Base-by-base conservation (phyloP, 495 filamentous ascomycete genomes). In the Friedmanniomyces endolithicus region DNA sequence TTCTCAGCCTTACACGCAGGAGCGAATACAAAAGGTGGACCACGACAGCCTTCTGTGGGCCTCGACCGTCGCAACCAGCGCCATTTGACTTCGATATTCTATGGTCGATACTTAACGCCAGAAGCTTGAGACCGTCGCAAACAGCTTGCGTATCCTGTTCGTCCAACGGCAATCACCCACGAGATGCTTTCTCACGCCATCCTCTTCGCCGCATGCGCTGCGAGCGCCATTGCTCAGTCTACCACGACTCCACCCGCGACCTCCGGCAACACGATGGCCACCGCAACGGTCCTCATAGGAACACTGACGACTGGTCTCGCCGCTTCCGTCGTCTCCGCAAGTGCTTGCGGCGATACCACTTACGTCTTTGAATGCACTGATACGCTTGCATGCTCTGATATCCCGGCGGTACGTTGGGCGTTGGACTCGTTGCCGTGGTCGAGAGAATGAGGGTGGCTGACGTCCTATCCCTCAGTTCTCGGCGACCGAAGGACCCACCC, bases 321-420 rank as follows among this genome's bases (percentile, higher is more conserved):
- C 19, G 54, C 27, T 22, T 50, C 45, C 12, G 35, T 56, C 16
- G 25, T 56, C 11, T 2, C 27, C 22, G 54, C 47, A 23, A 24
- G 27, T 20, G 48, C 48, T n/a, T 50, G 33, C 33, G 39, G 25
- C 16, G 34, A n/a, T 3, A 56, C 54, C 27, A 50, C 47, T 1
- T 50, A 50, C 22, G 46, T 17, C 2, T 22, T 56, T 8, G 4
- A 9, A 17, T 56, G 54, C 35, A 56, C 54, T n/a, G 46, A 56
- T 12, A 6, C 43, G 3, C 19, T n/a, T 12, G n/a, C 12, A 11
- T 56, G 54, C 47, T 33, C 24, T 17, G 24, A 41, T 37, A 16
- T 19, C 8, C 4, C 27, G 1, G 23, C 39, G 14, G 52, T 55
- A 48, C n/a, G 52, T 47, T 45, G 3, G n/a, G n/a, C n/a, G n/a